Evolutionary conservation across 331 rosid genomes (phyloP).

Genomic region (Prunus yedoensis): DNA sequence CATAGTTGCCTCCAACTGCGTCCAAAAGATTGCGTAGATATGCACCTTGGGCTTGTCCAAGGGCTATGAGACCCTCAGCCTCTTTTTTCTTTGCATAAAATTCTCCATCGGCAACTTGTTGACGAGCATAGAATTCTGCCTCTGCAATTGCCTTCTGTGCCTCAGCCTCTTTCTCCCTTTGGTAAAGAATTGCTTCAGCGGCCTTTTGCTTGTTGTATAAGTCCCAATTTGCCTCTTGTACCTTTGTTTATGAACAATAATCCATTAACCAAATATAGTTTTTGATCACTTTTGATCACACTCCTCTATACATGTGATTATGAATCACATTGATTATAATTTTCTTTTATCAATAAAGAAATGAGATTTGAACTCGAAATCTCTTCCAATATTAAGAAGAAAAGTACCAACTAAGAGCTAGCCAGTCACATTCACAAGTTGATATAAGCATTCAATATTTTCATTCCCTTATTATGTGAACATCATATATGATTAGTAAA

Average conservation of each 20-base stretch:
- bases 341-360: too few species aligned
- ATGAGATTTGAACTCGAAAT: too few species aligned
- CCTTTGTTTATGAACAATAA: constrained; percentile 25
- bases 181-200: constrained; percentile 52
- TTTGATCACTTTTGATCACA: too few species aligned
- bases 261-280: too few species aligned
- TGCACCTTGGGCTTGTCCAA: constrained; percentile 48
- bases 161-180: constrained; percentile 54
- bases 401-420: too few species aligned
- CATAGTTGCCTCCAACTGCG: constrained; percentile 46
- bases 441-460: too few species aligned
- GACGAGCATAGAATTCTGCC: constrained; percentile 42
- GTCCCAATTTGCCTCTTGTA: constrained; percentile 63
- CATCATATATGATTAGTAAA: too few species aligned
- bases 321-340: too few species aligned
- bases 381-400: too few species aligned
- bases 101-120: constrained; percentile 59
- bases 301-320: too few species aligned
- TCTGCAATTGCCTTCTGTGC: constrained; percentile 53
- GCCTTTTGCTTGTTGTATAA: constrained; percentile 50
- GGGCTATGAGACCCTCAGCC: constrained; percentile 52
- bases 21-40: constrained; percentile 37
- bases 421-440: too few species aligned
- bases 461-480: too few species aligned
- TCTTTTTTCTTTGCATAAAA: constrained; percentile 50